phyloP scores from a whole-genome alignment of 345 rosid species.

The Eucalyptus tenuipes region DNA sequence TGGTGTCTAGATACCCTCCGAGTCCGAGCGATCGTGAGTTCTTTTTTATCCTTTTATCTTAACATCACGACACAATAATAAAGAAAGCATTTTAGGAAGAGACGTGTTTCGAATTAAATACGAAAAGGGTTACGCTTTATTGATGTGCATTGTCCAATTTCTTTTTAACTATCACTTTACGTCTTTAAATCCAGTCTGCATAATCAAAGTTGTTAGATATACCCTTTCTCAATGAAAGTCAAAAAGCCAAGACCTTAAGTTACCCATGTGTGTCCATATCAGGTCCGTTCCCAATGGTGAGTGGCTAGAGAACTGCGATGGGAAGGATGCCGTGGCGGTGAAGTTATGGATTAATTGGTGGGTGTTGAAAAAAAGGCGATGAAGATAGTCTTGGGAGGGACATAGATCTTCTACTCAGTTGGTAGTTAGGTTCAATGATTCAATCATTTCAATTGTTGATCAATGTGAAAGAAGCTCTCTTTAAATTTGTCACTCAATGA shows the following conservation, averaged over 20 bases:
- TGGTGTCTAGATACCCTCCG: not conserved
- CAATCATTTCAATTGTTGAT: not conserved
- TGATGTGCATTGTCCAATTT: not conserved
- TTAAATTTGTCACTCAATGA: not conserved
- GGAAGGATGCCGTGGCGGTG: not conserved
- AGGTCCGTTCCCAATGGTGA: not conserved
- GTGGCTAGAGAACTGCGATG: not conserved
- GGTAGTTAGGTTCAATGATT: not conserved
- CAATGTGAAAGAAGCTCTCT: not conserved
- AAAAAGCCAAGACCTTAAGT: not conserved
- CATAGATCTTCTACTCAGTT: not conserved
- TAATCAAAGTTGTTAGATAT: not conserved
- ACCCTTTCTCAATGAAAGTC: not conserved
- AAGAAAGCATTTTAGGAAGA: not conserved
- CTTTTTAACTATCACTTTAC: not conserved
- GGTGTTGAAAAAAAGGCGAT: not conserved
- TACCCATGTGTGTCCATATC: not conserved
- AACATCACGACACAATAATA: not conserved
- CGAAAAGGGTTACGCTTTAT: not conserved
- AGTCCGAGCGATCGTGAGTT: not conserved
- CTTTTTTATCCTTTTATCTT: not conserved
- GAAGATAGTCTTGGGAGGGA: not conserved
- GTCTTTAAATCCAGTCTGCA: not conserved
- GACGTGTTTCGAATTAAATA: not conserved
- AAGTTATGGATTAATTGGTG: not conserved